Evolutionary conservation across 352 stramenopile genomes (phyloP).

Genomic region (Phytophthora rubi): DNA sequence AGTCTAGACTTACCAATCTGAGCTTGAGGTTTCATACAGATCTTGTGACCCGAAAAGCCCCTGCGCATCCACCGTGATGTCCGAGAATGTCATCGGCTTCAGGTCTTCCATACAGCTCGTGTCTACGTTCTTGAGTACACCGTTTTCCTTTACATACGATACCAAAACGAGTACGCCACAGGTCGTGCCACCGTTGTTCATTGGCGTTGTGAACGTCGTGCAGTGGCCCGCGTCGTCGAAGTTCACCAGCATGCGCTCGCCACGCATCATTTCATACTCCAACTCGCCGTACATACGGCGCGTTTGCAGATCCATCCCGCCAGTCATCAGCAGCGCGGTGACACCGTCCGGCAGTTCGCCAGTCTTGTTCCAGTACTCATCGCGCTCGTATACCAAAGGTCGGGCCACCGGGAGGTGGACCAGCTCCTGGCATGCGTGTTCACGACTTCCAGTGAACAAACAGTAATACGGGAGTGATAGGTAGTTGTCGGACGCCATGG

Average conservation of each 20-base stretch:
- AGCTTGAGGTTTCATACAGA: conserved; percentile 43
- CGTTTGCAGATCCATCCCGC: conserved; percentile 66
- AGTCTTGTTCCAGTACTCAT: conserved; percentile 76
- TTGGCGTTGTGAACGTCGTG: conserved; percentile 81
- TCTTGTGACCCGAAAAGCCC: conserved; percentile 50
- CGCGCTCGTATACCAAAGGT: conserved; percentile 58
- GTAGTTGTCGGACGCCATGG: conserved; percentile 78
- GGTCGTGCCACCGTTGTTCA: conserved; percentile 43
- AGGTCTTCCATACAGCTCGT: conserved; percentile 72
- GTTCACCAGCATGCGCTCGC: conserved; percentile 67
- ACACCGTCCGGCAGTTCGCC: conserved; percentile 47
- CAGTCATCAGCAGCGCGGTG: conserved; percentile 61
- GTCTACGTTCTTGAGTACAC: conserved; percentile 63
- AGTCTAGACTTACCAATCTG: conserved; percentile 24
- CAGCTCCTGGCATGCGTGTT: conserved; percentile 61
- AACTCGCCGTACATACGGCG: conserved; percentile 52
- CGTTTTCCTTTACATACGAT: conserved; percentile 69
- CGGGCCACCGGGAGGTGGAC: conserved; percentile 47
- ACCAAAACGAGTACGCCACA: conserved; percentile 74
- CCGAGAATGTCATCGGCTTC: conserved; percentile 53
- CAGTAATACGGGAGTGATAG: conserved; percentile 78
- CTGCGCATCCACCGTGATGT: conserved; percentile 28
- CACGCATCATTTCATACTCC: conserved; percentile 56
- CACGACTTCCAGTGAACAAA: conserved; percentile 68
- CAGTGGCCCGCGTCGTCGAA: conserved; percentile 78